Percentiles rank a stretch among this genome's conserved stretches.
These are phyloP conservation scores for Periconia sp. DNA, from an alignment of 2,329 filamentous ascomycete genomes.

Conservation along the genomic window DNA sequence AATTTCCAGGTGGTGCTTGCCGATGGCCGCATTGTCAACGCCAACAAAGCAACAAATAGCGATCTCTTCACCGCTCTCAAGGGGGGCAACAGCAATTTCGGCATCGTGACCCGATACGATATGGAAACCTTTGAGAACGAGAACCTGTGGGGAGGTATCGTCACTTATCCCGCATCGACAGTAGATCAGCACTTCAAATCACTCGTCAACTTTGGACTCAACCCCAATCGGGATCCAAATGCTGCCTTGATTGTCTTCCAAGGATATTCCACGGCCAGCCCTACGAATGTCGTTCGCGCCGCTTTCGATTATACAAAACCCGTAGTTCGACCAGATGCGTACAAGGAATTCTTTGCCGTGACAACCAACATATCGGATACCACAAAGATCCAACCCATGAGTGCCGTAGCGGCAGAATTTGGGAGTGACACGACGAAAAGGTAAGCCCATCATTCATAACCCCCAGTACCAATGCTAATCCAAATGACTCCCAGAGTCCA, in stretches of 20 bases:
- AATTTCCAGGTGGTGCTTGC: conserved; percentile 42
- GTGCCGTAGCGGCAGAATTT: conserved; percentile 14
- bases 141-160: conserved; percentile 15
- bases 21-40: conserved; percentile 25
- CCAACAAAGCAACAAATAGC: conserved; percentile 10
- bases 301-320: conserved; percentile 19
- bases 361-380: conserved; percentile 15
- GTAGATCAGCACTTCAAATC: conserved; percentile 3
- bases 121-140: conserved; percentile 20
- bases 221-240: conserved; percentile 7
- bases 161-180: neutral
- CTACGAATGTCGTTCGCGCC: conserved; percentile 8
- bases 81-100: conserved; percentile 31
- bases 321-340: conserved; percentile 11
- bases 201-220: conserved; percentile 11
- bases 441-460: conserved; percentile 2
- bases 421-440: conserved; percentile 10
- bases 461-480: neutral
- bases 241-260: conserved; percentile 15
- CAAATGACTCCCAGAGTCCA: conserved; percentile 6
- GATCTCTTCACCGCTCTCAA: conserved; percentile 39
- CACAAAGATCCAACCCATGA: conserved; percentile 20
- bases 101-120: conserved; percentile 27
- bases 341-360: conserved; percentile 19
- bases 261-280: conserved; percentile 14